Base-by-base conservation (phyloP, 495 filamentous ascomycete species). In the Aspergillus cavernicola region DNA sequence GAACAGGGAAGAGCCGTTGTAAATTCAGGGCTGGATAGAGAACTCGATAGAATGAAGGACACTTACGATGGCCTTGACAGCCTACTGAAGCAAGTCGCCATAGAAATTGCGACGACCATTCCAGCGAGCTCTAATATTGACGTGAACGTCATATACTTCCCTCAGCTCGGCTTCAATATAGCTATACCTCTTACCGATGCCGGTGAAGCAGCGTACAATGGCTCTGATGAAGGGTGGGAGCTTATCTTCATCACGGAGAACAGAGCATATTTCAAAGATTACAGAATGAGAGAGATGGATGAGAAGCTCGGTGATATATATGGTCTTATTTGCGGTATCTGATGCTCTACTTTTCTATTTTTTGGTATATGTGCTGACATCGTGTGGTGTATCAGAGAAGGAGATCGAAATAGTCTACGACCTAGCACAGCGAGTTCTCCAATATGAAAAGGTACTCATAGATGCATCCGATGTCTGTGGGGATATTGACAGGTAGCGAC, bases 391-490 rank as follows among this genome's bases (percentile, higher is more conserved):
- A 41, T 19, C 47, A 92, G 93, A 97, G 60, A 86, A 83, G 50
- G 93, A 97, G 61, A 95, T 97, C 48, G 88, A 96, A 59, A 85
- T 98, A 20, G 80, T 92, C 4, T 85, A 96, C 66, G 77, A 85
- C 12, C 78, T 97, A 26, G 83, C 89, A 1, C 82, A 88, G 24
- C 73, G 72, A 49, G 78, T 97, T 23, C 73, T 95, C 4, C 75
- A 83, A 50, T 84, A 87, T 56, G 87, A 92, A 65, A 73, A 78
- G 13, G 63, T 83, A 8, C 79, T 97, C 4, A 73, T 80, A 6
- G 59, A 70, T 7, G 83, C 85, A 19, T 93, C 90, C 1, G 84
- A 89, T 58, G 67, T 92, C 9, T 87, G 87, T 63, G 92, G 90
- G 16, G 89, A 97, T 58, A 80, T 98, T 29, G 92, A 97, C 56